Evolutionary conservation across 306 rosid species (phyloP).

Genomic region (Corylus heterophylla): DNA sequence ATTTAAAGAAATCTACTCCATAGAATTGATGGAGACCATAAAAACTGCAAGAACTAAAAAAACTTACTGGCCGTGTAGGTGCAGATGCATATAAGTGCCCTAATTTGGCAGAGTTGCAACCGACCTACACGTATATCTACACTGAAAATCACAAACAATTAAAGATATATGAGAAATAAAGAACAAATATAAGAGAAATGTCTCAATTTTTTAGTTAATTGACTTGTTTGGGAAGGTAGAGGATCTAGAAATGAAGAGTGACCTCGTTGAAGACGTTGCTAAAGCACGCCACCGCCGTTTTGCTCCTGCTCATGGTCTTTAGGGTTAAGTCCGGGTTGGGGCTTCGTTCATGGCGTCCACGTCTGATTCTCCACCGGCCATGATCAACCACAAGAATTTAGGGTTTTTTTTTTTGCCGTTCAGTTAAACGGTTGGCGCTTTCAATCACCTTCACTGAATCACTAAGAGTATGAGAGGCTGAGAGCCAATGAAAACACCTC

Average conservation of each 20-base stretch:
- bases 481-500: too few species aligned
- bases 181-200: too few species aligned
- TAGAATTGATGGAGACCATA: background rate
- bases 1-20: background rate
- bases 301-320: conserved; percentile 8
- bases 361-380: conserved; percentile 1
- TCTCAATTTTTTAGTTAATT: background rate
- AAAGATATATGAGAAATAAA: background rate
- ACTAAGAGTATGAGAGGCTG: too few species aligned
- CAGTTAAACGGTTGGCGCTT: too few species aligned
- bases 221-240: conserved; percentile 80
- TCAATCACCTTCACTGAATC: too few species aligned
- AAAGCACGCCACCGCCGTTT: conserved; percentile 43
- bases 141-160: background rate
- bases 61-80: conserved; percentile 70
- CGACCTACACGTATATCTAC: conserved; percentile 86
- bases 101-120: conserved; percentile 74
- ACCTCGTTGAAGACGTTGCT: conserved; percentile 66
- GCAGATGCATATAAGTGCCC: conserved; percentile 89
- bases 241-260: conserved; percentile 73
- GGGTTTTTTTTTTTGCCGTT: too few species aligned
- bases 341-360: conserved; percentile 19
- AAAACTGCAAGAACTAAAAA: conserved; percentile 1
- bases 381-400: background rate
- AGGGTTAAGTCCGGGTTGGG: background rate